phyloP scores from a whole-genome alignment of 352 stramenopile genomes.

The Phytophthora cryptogea region DNA sequence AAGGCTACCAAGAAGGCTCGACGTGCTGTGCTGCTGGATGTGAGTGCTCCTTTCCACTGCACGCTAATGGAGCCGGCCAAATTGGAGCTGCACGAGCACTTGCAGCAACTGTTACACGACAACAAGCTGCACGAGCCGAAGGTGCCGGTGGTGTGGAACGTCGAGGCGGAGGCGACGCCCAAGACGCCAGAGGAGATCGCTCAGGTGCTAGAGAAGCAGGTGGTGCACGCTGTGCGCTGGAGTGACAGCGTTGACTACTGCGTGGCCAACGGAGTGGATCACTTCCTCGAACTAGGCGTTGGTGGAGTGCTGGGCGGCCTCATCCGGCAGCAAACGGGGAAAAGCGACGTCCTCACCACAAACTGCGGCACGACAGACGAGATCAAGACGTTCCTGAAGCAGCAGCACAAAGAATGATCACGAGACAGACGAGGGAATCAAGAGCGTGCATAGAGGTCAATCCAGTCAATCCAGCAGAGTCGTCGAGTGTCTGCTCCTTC shows the following conservation, averaged over 20 bases:
- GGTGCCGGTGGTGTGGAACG: constrained; percentile 85
- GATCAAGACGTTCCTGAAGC: constrained; percentile 49
- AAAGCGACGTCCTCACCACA: constrained; percentile 27
- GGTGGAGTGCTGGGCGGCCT: constrained; percentile 75
- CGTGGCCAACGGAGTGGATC: constrained; percentile 40
- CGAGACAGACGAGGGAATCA: background rate
- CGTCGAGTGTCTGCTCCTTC: constrained; percentile 9
- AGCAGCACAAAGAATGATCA: constrained; percentile 6
- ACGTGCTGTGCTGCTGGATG: constrained; percentile 70
- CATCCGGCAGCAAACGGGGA: constrained; percentile 68
- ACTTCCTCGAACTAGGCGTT: constrained; percentile 77
- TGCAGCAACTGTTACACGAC: constrained; percentile 38
- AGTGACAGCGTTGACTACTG: constrained; percentile 82
- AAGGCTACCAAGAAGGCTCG: constrained; percentile 75
- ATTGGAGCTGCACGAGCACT: constrained; percentile 42
- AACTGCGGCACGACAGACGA: constrained; percentile 67
- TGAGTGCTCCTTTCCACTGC: constrained; percentile 88
- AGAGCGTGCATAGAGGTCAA: background rate
- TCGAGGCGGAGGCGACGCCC: constrained; percentile 49
- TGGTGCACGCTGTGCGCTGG: constrained; percentile 73
- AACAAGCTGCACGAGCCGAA: constrained; percentile 39
- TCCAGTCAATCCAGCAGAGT: constrained; percentile 1
- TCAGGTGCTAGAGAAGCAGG: constrained; percentile 58
- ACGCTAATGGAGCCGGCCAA: constrained; percentile 74
- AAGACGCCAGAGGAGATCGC: constrained; percentile 52